Conservation (phyloP, 305 asterid species). For the Ilex paraguariensis region DNA sequence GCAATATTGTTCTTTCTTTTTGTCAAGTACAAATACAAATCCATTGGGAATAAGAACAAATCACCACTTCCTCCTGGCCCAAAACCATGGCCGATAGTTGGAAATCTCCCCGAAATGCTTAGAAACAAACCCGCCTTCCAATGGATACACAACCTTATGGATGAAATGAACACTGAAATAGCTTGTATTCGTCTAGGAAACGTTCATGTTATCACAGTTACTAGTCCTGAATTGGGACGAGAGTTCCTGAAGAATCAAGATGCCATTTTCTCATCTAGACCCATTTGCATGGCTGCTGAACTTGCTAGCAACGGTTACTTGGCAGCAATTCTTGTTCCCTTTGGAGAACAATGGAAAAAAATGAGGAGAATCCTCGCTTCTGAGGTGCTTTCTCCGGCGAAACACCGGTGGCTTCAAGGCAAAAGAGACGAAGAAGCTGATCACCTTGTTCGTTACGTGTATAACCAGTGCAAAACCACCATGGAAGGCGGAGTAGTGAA, state of each 20-base stretch:
- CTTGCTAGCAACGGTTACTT: conserved; percentile 6
- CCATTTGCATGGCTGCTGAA: conserved; percentile 1
- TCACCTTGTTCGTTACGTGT: conserved; percentile 1
- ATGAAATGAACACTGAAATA: conserved; percentile 14
- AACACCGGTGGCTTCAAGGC: background rate
- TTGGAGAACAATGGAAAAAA: conserved; percentile 16
- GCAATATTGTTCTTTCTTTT: too few species aligned
- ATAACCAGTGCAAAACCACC: background rate
- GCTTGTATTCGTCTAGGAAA: conserved; percentile 12
- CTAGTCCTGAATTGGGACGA: conserved; percentile 13
- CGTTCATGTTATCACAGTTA: conserved; percentile 7
- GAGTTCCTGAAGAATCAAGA: conserved; percentile 16
- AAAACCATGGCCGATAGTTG: conserved; percentile 9
- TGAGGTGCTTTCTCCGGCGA: background rate
- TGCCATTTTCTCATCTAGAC: conserved; percentile 7
- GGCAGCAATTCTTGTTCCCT: background rate
- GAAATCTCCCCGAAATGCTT: conserved; percentile 2
- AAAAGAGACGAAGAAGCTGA: conserved; percentile 11
- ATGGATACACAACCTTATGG: conserved; percentile 20
- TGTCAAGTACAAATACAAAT: too few species aligned
- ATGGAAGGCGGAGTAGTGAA: background rate
- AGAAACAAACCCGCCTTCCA: conserved; percentile 5
- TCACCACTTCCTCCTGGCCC: conserved; percentile 17
- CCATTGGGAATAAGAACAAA: too few species aligned
- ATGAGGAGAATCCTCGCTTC: conserved; percentile 10